A percentile compares a stretch with the other conserved stretches of the same genome.
phyloP scores from a whole-genome alignment of 106 monocot species.

The Dendrobium chrysotoxum region DNA sequence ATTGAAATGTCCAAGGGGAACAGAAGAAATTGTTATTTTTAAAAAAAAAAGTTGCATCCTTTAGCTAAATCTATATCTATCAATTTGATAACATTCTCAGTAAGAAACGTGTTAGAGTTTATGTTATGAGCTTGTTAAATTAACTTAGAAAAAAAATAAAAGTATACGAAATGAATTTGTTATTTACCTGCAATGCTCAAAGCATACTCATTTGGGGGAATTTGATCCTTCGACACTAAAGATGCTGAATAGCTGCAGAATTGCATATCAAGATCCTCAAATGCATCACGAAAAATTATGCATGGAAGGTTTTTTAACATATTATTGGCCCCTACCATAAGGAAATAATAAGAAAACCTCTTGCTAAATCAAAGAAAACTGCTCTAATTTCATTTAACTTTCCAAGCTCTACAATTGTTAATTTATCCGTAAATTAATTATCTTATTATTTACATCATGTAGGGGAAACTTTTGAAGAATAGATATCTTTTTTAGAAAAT shows the following conservation, averaged over 20 bases:
- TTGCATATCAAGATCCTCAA: background rate
- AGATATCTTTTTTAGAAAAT: background rate
- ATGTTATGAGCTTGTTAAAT: background rate
- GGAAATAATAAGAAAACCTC: background rate
- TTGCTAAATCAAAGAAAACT: background rate
- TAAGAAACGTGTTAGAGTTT: background rate
- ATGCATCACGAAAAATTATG: background rate
- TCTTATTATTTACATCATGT: background rate
- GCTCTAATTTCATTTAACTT: background rate
- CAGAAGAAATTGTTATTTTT: too few species aligned
- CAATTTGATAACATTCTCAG: background rate
- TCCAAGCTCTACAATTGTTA: background rate
- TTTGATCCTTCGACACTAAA: slow-evolving; percentile 44
- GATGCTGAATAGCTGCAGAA: slow-evolving; percentile 65
- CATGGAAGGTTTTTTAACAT: background rate
- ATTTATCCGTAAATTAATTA: too few species aligned
- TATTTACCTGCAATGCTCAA: slow-evolving; percentile 54
- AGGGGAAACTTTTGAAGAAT: background rate
- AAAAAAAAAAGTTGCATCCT: too few species aligned
- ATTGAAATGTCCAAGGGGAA: too few species aligned
- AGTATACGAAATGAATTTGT: background rate
- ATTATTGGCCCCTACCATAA: background rate
- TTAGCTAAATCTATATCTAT: background rate
- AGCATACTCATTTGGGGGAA: slow-evolving; percentile 60
- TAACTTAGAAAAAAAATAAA: background rate